phyloP scores from a whole-genome alignment of 768 basidiomycete genomes.

The Boletellus emodensis region DNA sequence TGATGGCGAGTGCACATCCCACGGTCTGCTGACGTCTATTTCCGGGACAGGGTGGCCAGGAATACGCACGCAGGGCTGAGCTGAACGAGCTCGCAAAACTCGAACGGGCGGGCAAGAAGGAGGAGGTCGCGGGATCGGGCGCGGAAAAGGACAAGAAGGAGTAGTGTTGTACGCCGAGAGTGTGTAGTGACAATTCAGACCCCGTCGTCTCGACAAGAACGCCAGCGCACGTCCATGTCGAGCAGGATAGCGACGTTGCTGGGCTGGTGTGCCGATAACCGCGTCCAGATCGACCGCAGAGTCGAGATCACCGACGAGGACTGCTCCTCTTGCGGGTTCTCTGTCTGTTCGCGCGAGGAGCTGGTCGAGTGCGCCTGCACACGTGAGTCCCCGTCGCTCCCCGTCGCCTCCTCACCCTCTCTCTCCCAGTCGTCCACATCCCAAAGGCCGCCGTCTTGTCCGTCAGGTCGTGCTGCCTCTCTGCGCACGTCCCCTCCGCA shows the following conservation, averaged over 20 bases:
- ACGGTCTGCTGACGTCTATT: constrained; percentile 6
- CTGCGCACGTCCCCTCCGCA: constrained; percentile 38
- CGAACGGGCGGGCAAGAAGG: constrained; percentile 36
- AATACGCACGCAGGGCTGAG: constrained; percentile 69
- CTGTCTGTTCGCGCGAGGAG: constrained; percentile 22
- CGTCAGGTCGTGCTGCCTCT: constrained; percentile 49
- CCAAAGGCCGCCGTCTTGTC: constrained; percentile 63
- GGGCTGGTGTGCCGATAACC: constrained; percentile 47
- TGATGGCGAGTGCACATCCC: constrained; percentile 11
- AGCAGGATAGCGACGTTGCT: constrained; percentile 28
- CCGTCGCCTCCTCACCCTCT: background rate
- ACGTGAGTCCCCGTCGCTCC: constrained; percentile 20
- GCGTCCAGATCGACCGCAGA: constrained; percentile 44
- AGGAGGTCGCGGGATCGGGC: constrained; percentile 12
- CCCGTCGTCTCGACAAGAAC: background rate
- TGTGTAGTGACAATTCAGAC: no score
- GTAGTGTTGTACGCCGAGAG: background rate
- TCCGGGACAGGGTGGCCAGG: constrained; percentile 70
- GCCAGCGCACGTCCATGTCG: constrained; percentile 14
- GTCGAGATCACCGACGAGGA: constrained; percentile 32
- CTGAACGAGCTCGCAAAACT: constrained; percentile 37
- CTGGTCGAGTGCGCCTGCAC: constrained; percentile 20
- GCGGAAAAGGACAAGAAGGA: constrained; percentile 31
- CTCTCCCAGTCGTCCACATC: constrained; percentile 56
- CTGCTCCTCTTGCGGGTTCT: background rate